A percentile compares a stretch with the other conserved stretches of the same genome.
Evolutionary conservation across 768 basidiomycete genomes (phyloP).

Genomic region (Termitomyces sp.): DNA sequence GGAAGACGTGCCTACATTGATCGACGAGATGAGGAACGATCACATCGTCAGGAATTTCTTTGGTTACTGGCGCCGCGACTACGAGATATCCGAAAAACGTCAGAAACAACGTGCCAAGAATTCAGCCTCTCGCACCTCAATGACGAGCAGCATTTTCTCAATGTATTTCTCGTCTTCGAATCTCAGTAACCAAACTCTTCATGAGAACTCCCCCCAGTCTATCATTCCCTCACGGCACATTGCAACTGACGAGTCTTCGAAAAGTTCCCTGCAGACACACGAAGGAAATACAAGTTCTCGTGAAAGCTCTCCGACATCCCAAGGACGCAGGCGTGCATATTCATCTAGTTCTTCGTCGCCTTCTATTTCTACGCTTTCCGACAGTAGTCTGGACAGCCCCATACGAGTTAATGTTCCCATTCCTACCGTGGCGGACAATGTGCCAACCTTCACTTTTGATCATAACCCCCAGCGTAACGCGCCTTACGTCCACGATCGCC

Average conservation of each 20-base stretch:
- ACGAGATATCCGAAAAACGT: conserved; percentile 46
- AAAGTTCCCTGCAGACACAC: neutral
- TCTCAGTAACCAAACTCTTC: conserved; percentile 14
- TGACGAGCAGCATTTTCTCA: conserved; percentile 52
- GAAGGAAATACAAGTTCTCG: conserved; percentile 15
- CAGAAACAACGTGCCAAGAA: conserved; percentile 23
- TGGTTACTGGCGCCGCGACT: conserved; percentile 69
- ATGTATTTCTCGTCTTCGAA: conserved; percentile 50
- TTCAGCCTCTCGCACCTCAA: conserved; percentile 31
- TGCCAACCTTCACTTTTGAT: conserved; percentile 31
- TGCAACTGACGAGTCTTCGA: conserved; percentile 9
- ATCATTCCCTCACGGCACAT: conserved; percentile 12
- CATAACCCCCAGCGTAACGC: conserved; percentile 32
- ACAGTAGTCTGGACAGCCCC: conserved; percentile 27
- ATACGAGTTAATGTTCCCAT: conserved; percentile 17
- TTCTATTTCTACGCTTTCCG: conserved; percentile 34
- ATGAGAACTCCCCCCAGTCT: conserved; percentile 12
- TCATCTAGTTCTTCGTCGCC: conserved; percentile 36
- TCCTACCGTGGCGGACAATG: conserved; percentile 33
- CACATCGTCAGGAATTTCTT: conserved; percentile 70
- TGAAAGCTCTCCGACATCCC: conserved; percentile 12
- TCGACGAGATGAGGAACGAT: conserved; percentile 58
- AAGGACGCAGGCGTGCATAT: conserved; percentile 26
- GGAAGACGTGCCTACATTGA: conserved; percentile 56
- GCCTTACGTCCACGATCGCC: conserved; percentile 19